phyloP scores from a whole-genome alignment of 345 rosid genomes.

The Eucalyptus marginata region DNA sequence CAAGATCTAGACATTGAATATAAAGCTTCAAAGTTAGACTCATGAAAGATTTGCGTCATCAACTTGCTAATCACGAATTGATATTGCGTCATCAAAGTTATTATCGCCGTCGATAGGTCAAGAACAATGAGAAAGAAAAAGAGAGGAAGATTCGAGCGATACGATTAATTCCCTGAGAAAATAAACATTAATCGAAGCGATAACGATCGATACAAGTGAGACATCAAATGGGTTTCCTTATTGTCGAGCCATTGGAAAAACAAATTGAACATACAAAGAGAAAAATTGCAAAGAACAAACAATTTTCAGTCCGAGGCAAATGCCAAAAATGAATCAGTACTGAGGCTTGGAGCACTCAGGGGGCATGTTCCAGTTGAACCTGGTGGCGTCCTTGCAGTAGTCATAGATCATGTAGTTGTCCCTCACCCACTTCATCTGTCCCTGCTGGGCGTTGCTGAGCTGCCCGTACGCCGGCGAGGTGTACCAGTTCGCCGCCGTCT shows the following conservation, averaged over 20 bases:
- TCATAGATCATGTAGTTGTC: not conserved
- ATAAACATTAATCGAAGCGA: not conserved
- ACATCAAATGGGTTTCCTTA: not conserved
- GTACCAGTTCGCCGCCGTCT: not conserved
- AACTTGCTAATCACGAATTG: not conserved
- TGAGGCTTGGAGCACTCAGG: conserved; percentile 2
- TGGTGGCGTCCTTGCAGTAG: not conserved
- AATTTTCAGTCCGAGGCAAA: not conserved
- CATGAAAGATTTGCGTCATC: not conserved
- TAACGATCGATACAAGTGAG: not conserved
- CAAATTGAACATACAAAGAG: not conserved
- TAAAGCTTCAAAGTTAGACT: not conserved
- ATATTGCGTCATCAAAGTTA: not conserved
- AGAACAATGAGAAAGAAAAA: not conserved
- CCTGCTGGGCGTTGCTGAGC: not conserved
- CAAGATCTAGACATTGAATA: not conserved
- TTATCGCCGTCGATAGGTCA: not conserved
- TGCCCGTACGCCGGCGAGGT: not conserved
- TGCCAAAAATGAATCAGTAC: not conserved
- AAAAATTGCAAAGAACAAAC: not conserved
- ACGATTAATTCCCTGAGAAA: not conserved
- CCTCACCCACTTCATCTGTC: not conserved
- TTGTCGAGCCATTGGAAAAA: not conserved
- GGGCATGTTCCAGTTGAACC: conserved; percentile 1
- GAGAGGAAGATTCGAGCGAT: not conserved